Evolutionary conservation across 2,329 filamentous ascomycete genomes (phyloP).

Genomic region (Leptographium lundbergii): DNA sequence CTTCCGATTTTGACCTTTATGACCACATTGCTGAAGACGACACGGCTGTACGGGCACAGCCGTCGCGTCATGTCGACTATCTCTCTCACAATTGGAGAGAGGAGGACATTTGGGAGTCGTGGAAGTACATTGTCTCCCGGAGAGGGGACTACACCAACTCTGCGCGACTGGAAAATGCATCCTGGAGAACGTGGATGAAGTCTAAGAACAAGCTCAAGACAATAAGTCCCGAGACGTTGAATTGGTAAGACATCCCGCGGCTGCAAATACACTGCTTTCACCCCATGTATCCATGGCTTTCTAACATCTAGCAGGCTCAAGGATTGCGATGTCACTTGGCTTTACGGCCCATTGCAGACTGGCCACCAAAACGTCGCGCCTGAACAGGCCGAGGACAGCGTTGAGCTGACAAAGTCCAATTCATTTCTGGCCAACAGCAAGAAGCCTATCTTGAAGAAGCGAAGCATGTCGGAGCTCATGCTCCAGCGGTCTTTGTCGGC

Average conservation of each 20-base stretch:
- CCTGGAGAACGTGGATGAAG: conserved; percentile 95
- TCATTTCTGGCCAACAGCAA: conserved; percentile 57
- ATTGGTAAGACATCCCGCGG: conserved; percentile 56
- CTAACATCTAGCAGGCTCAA: conserved; percentile 58
- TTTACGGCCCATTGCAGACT: conserved; percentile 85
- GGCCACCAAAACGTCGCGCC: conserved; percentile 44
- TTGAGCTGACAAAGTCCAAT: conserved; percentile 36
- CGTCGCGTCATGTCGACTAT: conserved; percentile 88
- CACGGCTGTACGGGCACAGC: conserved; percentile 58
- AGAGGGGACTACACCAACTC: conserved; percentile 69
- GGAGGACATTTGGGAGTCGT: conserved; percentile 95
- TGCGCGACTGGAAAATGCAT: conserved; percentile 81
- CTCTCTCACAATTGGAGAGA: conserved; percentile 87
- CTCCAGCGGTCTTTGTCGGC: conserved; percentile 78
- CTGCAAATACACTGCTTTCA: not conserved
- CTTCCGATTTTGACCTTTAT: conserved; percentile 36
- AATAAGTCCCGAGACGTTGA: conserved; percentile 79
- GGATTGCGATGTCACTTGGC: conserved; percentile 93
- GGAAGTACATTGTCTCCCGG: conserved; percentile 82
- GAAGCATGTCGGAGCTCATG: conserved; percentile 92
- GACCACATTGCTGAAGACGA: conserved; percentile 62
- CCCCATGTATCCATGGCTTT: too few species aligned
- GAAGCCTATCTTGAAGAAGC: conserved; percentile 92
- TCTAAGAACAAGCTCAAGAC: conserved; percentile 77
- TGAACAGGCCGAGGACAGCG: conserved; percentile 25